Evolutionary conservation across 1,139 yeast genomes (phyloP).

Genomic region (Martiniozyma asiatica): DNA sequence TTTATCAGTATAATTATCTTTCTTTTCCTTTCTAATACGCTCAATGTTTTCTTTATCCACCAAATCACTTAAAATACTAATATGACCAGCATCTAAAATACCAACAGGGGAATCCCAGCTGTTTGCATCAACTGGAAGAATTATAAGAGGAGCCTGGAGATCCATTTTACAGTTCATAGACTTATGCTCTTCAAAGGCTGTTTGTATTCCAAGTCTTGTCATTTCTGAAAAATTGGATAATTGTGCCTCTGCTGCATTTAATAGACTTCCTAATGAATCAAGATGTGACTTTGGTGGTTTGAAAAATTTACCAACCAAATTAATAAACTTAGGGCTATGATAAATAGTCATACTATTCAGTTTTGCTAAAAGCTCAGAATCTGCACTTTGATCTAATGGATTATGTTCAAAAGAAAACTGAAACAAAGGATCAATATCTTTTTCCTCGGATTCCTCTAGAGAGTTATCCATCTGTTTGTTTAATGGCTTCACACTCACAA

Average conservation of each 20-base stretch:
- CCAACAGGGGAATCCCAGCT: slow-evolving; percentile 83
- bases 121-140: slow-evolving; percentile 75
- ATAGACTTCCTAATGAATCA: slow-evolving; percentile 82
- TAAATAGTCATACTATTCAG: slow-evolving; percentile 82
- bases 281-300: slow-evolving; percentile 77
- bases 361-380: slow-evolving; percentile 60
- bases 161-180: slow-evolving; percentile 78
- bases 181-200: slow-evolving; percentile 88
- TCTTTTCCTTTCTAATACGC: slow-evolving; percentile 54
- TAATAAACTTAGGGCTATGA: slow-evolving; percentile 73
- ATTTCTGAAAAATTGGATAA: slow-evolving; percentile 84
- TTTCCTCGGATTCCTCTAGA: neutral
- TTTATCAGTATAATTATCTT: slow-evolving; percentile 51
- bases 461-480: slow-evolving; percentile 21
- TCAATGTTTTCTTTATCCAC: slow-evolving; percentile 62
- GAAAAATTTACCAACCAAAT: slow-evolving; percentile 64
- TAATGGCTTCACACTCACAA: slow-evolving; percentile 73
- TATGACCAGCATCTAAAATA: slow-evolving; percentile 91
- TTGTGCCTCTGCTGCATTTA: slow-evolving; percentile 93
- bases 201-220: slow-evolving; percentile 85
- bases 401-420: slow-evolving; percentile 73
- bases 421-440: slow-evolving; percentile 47
- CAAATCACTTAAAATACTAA: slow-evolving; percentile 69
- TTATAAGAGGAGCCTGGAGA: slow-evolving; percentile 84
- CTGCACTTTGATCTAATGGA: slow-evolving; percentile 77